A percentile compares a stretch with the other conserved stretches of the same genome.
Evolutionary conservation across 768 basidiomycete genomes (phyloP).

Genomic region (Paxillus rubicundulus): DNA sequence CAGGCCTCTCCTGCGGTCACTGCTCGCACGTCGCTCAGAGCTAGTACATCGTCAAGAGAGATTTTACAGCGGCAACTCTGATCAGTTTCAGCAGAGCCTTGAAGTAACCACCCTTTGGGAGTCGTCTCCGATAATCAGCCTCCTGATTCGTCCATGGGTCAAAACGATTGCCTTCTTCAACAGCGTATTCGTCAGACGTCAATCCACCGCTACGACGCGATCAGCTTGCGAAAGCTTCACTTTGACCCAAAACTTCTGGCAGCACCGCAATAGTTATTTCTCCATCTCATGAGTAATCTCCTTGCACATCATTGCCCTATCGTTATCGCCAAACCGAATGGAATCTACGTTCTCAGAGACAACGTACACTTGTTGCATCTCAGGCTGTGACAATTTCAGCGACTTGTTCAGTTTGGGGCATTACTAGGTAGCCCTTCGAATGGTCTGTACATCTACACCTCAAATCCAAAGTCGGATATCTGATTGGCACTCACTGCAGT

Average conservation of each 20-base stretch:
- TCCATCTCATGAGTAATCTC: constrained; percentile 34
- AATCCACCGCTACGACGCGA: not conserved
- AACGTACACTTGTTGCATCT: constrained; percentile 33
- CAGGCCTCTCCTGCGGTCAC: constrained; percentile 29
- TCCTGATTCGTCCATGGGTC: constrained; percentile 35
- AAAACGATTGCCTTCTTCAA: constrained; percentile 39
- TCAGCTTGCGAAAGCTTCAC: not conserved
- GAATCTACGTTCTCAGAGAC: not conserved
- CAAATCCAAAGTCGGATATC: not conserved
- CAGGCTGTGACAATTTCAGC: constrained; percentile 35
- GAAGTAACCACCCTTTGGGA: constrained; percentile 39
- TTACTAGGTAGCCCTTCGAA: not conserved
- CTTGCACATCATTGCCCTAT: constrained; percentile 39
- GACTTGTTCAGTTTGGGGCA: constrained; percentile 19
- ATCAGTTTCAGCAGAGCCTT: constrained; percentile 39
- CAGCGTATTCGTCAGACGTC: constrained; percentile 25
- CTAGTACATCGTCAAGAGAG: not conserved
- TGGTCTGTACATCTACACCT: constrained; percentile 16
- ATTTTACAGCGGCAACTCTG: constrained; percentile 38
- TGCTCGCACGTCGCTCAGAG: not conserved
- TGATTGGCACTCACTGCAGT: too few species aligned
- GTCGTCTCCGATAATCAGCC: constrained; percentile 40
- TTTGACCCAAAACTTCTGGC: constrained; percentile 32
- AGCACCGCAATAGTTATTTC: constrained; percentile 34
- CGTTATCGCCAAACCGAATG: not conserved